Evolutionary conservation across 2,329 filamentous ascomycete species (phyloP), one percentile per base, ranked within the genome.

Genomic region (Trichoderma koningii): DNA sequence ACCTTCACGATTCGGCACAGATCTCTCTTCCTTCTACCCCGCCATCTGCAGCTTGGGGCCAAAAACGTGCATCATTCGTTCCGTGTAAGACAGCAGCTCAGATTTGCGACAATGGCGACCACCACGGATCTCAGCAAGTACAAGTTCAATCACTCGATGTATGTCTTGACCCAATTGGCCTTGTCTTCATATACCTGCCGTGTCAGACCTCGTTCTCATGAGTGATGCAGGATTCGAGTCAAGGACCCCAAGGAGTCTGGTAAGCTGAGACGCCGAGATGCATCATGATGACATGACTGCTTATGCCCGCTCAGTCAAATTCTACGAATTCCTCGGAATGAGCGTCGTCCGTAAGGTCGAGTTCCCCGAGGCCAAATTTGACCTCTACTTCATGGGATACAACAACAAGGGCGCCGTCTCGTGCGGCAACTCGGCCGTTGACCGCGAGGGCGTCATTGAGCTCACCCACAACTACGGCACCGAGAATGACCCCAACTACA

Each of bases 371-470:
- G 87, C 87, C 77, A 97, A 96, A 75, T 98, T 98, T 77, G 92
- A 95, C 73, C 87, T 97, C 30, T 98, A 98, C 83, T 98, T 98
- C 80, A 84, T 99, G 66, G 93, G 89, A 66, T 98, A 96, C 79
- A 89, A 97, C 75, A 85, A 87, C 38, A 86, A 92, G 10, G 82
- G 85, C 44, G 90, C 94, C 15, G 80, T 86, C n/a, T 95, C 91
- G 10, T 82, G 85, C 65, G 90, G 89, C 72, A 88, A 88, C 68
- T 86, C 89, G 73, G 74, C 79, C 34, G 93, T 89, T 81, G 92
- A 97, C 77, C 89, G 95, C 63, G 89, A 96, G 77, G 95, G 92
- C 53, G 85, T 98, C 47, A 87, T 99, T 69, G 95, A 99, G 78
- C 85, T 99, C 68, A 89, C 87, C 63, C 86, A 89, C 78, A 89